Evolutionary conservation across 257 asterid species (phyloP), one percentile per base, ranked within the genome.

Genomic region (Capsicum baccatum): DNA sequence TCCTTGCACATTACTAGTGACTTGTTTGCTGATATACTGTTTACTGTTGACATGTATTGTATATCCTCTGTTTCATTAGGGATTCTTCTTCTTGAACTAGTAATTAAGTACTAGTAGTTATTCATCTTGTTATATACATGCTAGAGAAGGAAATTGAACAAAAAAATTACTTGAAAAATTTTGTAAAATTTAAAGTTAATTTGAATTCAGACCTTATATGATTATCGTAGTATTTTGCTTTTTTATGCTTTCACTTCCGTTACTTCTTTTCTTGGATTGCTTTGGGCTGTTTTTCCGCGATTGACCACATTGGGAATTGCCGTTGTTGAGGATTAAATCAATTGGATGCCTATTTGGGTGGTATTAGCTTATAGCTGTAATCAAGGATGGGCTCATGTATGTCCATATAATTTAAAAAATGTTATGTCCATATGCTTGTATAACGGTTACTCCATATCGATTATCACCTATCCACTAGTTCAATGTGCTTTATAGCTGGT

Each of bases 131-230:
- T 54, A n/a, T 21, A 8, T 76, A 76, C 48, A 15, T 14, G 50
- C 64, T 78, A 54, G 16, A 78, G 33, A 76, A 52, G 63, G 64
- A 52, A 74, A 76, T 76, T 26, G 82, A 78, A 21, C 63, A 21
- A 76, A 74, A 47, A 6, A 8, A 7, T 76, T 52, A 54, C 64
- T 52, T 26, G 64, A 52, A 14, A 76, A 78, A 1, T 4, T 78
- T 0, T 1, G 15, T 78, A 76, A 48, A 47, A 12, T 6, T 71
- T 17, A 0, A n/a, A 47, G 4, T 47, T 71, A 71, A 10, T 71
- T 71, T 47, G 39, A n/a, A 6, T 17, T 48, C 4, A n/a, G 58
- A n/a, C 17, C 44, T 44, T 5, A 54, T 26, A 39, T 39, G 42
- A 39, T 39, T 39, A 39, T 39, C 42, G 5, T 39, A 39, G 42